Base-by-base conservation (phyloP, 73 alveolate species). In the Uronychia setigera region DNA sequence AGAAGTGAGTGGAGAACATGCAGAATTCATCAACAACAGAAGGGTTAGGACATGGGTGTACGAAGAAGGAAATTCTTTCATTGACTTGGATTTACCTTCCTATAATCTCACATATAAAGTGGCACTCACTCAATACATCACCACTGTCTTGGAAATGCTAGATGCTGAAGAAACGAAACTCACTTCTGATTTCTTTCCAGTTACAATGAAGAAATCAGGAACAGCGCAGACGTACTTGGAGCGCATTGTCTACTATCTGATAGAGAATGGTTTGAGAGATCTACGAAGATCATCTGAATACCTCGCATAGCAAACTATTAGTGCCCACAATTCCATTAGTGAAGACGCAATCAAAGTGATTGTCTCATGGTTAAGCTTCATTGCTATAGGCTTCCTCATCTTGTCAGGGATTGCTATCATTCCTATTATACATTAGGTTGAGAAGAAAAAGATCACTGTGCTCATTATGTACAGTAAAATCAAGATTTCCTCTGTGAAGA, bases 401-500 rank as follows among this genome's bases (percentile, higher is more conserved):
- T 5, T 19, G n/a, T 46, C n/a, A 11, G 67, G 67, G 19, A 11
- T 46, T 11, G 67, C 19, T 19, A 46, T 46, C 67, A 5, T 46
- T 5, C 67, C 67, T 19, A 46, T 46, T 19, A 46, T 46, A 5
- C 67, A 46, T 19, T 19, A 67, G 26, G 79, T 67, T 67, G 79
- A 67, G 30, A 67, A 67, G 79, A 14, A 26, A 28, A 67, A 67
- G 30, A 28, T 67, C 34, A 26, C 29, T 25, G 79, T 67, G 34
- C 79, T 67, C 32, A 67, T 67, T 13, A 67, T 67, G 79, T 67
- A 67, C 32, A 67, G 79, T 67, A 5, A 26, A 5, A 67, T 67
- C 32, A 67, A 67, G 79, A 67, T 67, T 5, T 25, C 34, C 14
- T 25, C 29, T 67, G 79, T 67, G 14, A 5, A 5, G 14, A 67